Base-by-base conservation (phyloP, 495 filamentous ascomycete species). In the Tuber borchii region DNA sequence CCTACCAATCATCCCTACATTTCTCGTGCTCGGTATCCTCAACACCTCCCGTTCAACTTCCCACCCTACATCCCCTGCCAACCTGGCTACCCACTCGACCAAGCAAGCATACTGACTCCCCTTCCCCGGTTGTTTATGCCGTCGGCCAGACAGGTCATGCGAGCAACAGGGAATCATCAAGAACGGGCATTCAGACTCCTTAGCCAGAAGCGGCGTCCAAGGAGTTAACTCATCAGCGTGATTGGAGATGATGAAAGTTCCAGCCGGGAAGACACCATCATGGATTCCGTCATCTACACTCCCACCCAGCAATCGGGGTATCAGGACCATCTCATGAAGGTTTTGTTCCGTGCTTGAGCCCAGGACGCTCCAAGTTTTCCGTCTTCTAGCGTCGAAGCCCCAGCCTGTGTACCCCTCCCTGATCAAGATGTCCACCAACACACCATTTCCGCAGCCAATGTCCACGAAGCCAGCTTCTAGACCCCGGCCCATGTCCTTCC, bases 151-250 rank as follows among this genome's bases (percentile, higher is more conserved):
- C 0, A 99, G 89, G 44, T 92, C 87, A 85, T 97, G 93, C 45
- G 93, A 96, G 85, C 95, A 99, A 85, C 95, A 99, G 2, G 95
- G 95, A 56, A 98, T 97, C 72, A 91, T 90, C 42, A 99, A 88
- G 80, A 97, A 99, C 0, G 94, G 92, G 71, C 88, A 91, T 22
- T 87, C 79, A 31, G 92, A 92, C 2, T 92, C 85, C 43, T 89
- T 88, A 43, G 94, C 93, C 69, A 99, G 88, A 45, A 97, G 87
- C 1, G 95, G 96, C 1, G 96, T 97, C 95, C 95, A 99, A 7
- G 92, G 88, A 1, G 96, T 98, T 17, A 99, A 86, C 84, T 99
- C 93, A 83, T 99, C 95, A 34, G 95, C 93, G 82, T 98, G 95
- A 81, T 98, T 98, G 68, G 93, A 95, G 76, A 99, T 93, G 73